Base-by-base conservation (phyloP, 2,329 filamentous ascomycete species). In the Alternaria angustiovoidea region DNA sequence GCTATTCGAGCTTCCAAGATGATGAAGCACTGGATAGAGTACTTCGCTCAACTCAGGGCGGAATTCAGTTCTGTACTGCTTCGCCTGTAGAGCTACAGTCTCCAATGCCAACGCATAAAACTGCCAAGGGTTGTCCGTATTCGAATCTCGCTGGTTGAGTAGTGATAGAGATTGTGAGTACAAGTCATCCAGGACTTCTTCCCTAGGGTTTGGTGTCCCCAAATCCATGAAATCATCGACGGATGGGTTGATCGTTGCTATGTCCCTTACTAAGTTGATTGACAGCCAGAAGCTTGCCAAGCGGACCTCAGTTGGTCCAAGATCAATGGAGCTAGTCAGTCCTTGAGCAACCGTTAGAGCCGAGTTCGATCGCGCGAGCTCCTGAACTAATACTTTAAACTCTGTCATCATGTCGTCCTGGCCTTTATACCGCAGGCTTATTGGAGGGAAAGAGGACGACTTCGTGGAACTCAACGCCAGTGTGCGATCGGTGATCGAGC, bases 21-120 rank as follows among this genome's bases (percentile, higher is more conserved):
- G 87, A n/a, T 95, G 92, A 0, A 96, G 86, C n/a, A 97, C 85
- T 0, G 95, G 94, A 75, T 97, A 99, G 12, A 99, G 81, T 0
- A 93, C 88, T 69, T 99, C 95, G 51, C 97, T 92, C 9, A 99
- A 85, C 74, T 98, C 94, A 3, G 89, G 86, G 3, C 91, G 88
- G 76, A 97, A 99, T 0, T 87, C 86, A 52, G 84, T 75, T 20
- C 87, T 85, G 38, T 91, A 82, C 18, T 87, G 87, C 26, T 86
- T 83, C 3, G 94, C 92, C 62, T 93, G 89, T 56, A 94, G 86
- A 0, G 93, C 89, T 7, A 94, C 83, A 2, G 90, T 86, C 75
- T 98, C 94, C 2, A 99, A 80, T 0, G 94, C 91, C 34, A 97
- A 84, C 1, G 92, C 91, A 74, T 91, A 87, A 20, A 93, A 78